Evolutionary conservation across 2,329 filamentous ascomycete genomes (phyloP), one percentile per base, ranked within the genome.

Genomic region (Eutypa lata): DNA sequence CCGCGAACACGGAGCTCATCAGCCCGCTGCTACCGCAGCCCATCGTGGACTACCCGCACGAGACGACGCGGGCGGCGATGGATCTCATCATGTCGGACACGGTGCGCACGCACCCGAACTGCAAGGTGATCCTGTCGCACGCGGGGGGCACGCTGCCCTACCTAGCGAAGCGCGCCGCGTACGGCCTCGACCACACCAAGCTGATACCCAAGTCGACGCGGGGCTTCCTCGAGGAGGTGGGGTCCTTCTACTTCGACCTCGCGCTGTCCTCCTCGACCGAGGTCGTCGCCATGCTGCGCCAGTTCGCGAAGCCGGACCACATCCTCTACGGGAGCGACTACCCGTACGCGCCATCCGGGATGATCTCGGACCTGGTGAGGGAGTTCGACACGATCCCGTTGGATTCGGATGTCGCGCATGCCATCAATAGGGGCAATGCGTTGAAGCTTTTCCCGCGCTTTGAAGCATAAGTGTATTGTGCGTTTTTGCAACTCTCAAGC

Each of bases 111-210:
- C 64, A 61, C 40, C 65, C 67, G 0, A 57, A 69, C 42, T 68
- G 70, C 51, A 75, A 74, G 24, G 65, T 79, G 28, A 77, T 79
- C 49, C 61, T 78, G 1, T 72, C 71, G 0, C 76, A 79, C 54
- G 75, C 70, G 0, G 76, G 75, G 3, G 75, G 76, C 1, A 68
- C 73, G 0, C 56, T 78, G 0, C 74, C 76, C 0, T 75, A 66
- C 26, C 49, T 78, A 0, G 62, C 68, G 2, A 55, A 59, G 2
- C 67, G 73, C 2, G 58, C 58, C n/a, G 52, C 60, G 44, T 54
- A 52, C 14, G 49, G 48, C 3, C 42, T 61, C 11, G 47, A 40
- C 28, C 14, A 48, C 18, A 1, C 16, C 18, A n/a, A 7, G n/a
- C 28, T 49, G 26, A 24, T 26, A n/a, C 28, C 13, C 7, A 50